Evolutionary conservation across 2,329 filamentous ascomycete species (phyloP), one percentile per base, ranked within the genome.

Genomic region (Septoria petroselini): DNA sequence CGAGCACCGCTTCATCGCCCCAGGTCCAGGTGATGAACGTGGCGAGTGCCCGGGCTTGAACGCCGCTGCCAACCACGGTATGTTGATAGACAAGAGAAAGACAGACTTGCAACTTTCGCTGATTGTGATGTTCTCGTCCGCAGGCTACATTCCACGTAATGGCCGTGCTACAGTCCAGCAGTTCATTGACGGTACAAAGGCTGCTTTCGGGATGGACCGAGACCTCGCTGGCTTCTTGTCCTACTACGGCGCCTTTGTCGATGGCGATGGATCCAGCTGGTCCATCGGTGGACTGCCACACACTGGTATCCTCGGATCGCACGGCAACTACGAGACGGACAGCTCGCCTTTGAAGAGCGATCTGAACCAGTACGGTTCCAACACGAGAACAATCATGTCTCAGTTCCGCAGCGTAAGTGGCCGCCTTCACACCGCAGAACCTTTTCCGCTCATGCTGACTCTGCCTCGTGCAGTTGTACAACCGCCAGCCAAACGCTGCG

Each of bases 281-380:
- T 53, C 48, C 3, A 59, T 59, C 34, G 54, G 57, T 29, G 57
- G 57, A 17, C 19, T 46, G 19, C 57, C 57, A 31, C 50, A 44
- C 40, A 54, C 51, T 31, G 54, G 54, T 38, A 56, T 57, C 23
- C 39, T 60, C 18, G 60, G 59, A 23, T 61, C 58, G 21, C 68
- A 70, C 59, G 67, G 66, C 54, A 65, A 65, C 38, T 69, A 68
- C 47, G 67, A 70, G 55, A 54, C 57, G 11, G 68, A 70, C 47
- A 59, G 41, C 31, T 68, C 65, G 2, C 65, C 67, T 4, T 8
- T 60, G 60, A 14, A 59, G 65, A 34, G 60, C 34, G 66, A 70
- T 29, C 44, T 68, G 14, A 68, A 65, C 50, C 50, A 60, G 53
- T 59, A 59, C 50, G 60, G 57, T 31, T 43, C 37, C 39, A 58